Conservation (phyloP, 2,329 filamentous ascomycete genomes). For the Calonectria hawksworthii region DNA sequence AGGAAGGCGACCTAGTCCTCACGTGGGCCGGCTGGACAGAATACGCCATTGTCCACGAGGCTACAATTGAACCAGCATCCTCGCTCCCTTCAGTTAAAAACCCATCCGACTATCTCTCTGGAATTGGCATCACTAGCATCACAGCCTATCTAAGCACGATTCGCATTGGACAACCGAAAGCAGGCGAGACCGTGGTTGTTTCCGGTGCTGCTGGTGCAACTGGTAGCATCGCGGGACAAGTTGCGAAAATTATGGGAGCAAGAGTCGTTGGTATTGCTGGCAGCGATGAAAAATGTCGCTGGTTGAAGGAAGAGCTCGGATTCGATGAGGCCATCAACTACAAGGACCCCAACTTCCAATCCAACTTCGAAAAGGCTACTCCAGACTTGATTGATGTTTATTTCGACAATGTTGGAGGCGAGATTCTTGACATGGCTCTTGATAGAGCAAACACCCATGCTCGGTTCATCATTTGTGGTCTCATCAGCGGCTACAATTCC, state of each 20-base stretch:
- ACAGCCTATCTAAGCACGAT: conserved; percentile 85
- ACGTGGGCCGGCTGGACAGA: conserved; percentile 75
- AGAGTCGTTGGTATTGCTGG: conserved; percentile 77
- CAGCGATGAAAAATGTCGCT: conserved; percentile 75
- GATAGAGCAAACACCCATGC: conserved; percentile 78
- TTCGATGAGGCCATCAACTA: conserved; percentile 79
- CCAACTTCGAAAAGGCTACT: conserved; percentile 72
- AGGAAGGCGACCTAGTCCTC: conserved; percentile 70
- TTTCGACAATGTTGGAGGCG: conserved; percentile 71
- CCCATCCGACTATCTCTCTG: conserved; percentile 72
- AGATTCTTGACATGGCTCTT: background rate
- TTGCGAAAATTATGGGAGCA: conserved; percentile 79
- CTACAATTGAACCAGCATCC: conserved; percentile 59
- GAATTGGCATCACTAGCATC: conserved; percentile 76
- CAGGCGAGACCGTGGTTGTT: conserved; percentile 82
- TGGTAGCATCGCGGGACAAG: conserved; percentile 82
- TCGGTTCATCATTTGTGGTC: conserved; percentile 81
- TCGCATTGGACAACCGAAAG: conserved; percentile 75
- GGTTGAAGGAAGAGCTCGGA: conserved; percentile 74
- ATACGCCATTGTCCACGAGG: conserved; percentile 70
- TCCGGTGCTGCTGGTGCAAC: conserved; percentile 85
- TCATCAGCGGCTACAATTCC: conserved; percentile 78
- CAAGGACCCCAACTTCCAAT: conserved; percentile 72
- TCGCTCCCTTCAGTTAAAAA: conserved; percentile 56
- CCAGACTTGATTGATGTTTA: conserved; percentile 75